Conservation (phyloP, 2,329 filamentous ascomycete genomes). For the Claviceps lovelessii region DNA sequence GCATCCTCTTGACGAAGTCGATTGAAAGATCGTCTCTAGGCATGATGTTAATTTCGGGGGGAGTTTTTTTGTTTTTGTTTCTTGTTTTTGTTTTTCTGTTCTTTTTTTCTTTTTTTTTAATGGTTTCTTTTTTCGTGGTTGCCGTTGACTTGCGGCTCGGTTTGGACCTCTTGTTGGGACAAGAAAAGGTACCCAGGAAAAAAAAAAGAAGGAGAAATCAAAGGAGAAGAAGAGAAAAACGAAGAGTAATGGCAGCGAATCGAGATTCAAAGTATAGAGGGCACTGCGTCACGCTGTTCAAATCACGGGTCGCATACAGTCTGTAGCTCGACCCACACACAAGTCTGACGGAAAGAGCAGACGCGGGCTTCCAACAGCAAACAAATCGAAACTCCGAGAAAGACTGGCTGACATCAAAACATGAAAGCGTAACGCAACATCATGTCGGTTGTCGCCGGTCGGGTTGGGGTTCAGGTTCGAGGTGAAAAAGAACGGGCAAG, state of each 20-base stretch:
- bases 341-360: neutral
- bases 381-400: neutral
- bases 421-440: neutral
- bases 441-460: neutral
- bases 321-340: neutral
- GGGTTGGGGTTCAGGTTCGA: neutral
- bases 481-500: neutral
- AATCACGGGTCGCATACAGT: neutral
- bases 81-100: no score
- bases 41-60: slow-evolving; percentile 45
- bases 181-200: neutral
- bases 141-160: neutral
- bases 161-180: neutral
- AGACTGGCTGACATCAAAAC: neutral
- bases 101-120: no score
- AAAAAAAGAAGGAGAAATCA: neutral
- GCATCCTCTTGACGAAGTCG: slow-evolving; percentile 55
- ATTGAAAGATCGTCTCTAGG: slow-evolving; percentile 60
- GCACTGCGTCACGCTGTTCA: neutral
- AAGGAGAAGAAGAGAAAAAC: neutral
- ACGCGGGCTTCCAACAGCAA: neutral
- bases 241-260: neutral
- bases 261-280: neutral
- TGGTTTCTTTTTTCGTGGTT: neutral
- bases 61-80: neutral